Evolutionary conservation across 2,329 filamentous ascomycete species (phyloP), one percentile per base, ranked within the genome.

Genomic region (Sporothrix phasma): DNA sequence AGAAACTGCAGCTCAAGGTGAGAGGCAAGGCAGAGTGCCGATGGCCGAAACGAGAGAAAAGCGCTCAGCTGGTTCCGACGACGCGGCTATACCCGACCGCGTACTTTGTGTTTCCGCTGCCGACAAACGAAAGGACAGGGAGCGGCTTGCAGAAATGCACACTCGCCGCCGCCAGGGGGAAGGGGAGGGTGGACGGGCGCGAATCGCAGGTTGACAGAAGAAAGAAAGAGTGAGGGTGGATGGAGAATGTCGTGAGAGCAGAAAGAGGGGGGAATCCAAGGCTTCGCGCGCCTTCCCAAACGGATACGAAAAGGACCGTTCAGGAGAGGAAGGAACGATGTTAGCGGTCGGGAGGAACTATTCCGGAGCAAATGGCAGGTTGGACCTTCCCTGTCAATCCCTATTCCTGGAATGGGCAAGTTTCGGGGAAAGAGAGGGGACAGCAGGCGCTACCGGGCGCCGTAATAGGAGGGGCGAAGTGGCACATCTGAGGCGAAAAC

Each of bases 31-130:
- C 22, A 22, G 26, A 43, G 37, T n/a, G 34, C 51, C 15, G 22
- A 22, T 34, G 54, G 43, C n/a, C n/a, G 15, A 15, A 46, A 47
- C 15, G 22, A 24, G 17, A 29, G 22, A 56, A 61, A 64, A 61
- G 19, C 17, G 47, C 58, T 61, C 51, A 62, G 26, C 37, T 22
- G 15, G 37, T 61, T 58, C 47, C 54, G 39, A 59, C 22, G 39
- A 49, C 61, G 49, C 61, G 64, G 64, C 64, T 66, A 61, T 61
- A 61, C 61, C 64, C 64, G 64, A 61, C 49, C 45, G 39, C 39
- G 53, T 46, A n/a, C n/a, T n/a, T 19, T 59, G 56, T 53, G 54
- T 61, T 59, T 53, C 61, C 37, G 61, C 45, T 49, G 45, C 63
- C 59, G 54, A 54, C 34, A 17, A 34, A 53, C 24, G 54, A 19